Conservation (phyloP, 2,329 filamentous ascomycete genomes). For the Claviceps monticola region DNA sequence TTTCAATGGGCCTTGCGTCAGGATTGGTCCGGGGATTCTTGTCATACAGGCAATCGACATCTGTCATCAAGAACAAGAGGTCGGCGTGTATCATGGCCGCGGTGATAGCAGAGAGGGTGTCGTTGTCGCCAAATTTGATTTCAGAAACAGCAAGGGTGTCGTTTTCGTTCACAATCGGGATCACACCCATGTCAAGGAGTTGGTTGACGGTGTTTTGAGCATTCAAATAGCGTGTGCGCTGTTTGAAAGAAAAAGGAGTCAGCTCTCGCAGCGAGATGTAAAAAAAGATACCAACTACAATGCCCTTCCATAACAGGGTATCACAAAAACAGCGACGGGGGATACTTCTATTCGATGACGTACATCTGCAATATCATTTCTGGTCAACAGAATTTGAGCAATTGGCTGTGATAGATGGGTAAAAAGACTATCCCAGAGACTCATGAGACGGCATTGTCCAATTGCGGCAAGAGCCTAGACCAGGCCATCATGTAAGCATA, state of each 20-base stretch:
- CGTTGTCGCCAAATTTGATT: conserved; percentile 99
- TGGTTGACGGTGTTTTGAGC: conserved; percentile 91
- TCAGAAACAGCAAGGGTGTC: conserved; percentile 93
- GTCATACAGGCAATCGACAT: conserved; percentile 94
- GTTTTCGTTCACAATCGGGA: conserved; percentile 98
- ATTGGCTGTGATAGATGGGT: conserved; percentile 77
- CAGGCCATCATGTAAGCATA: not conserved
- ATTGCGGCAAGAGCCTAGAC: conserved; percentile 75
- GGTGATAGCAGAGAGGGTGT: conserved; percentile 91
- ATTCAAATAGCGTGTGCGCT: conserved; percentile 88
- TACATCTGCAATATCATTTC: conserved; percentile 93
- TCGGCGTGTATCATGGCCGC: conserved; percentile 96
- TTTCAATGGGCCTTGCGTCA: conserved; percentile 78
- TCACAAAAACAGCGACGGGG: no score
- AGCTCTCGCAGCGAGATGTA: not conserved
- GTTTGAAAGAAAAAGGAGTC: not conserved
- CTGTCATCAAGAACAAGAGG: conserved; percentile 95
- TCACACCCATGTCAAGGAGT: conserved; percentile 84
- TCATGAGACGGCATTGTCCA: conserved; percentile 88
- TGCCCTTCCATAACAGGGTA: not conserved
- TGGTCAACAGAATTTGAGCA: conserved; percentile 84
- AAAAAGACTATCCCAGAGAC: conserved; percentile 89
- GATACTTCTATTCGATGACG: conserved; percentile 14
- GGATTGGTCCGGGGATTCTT: conserved; percentile 81
- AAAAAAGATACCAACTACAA: not conserved